These are phyloP conservation scores for Nakazawaea wickerhamii DNA, from an alignment of 805 yeast species.

Conservation along the genomic window DNA sequence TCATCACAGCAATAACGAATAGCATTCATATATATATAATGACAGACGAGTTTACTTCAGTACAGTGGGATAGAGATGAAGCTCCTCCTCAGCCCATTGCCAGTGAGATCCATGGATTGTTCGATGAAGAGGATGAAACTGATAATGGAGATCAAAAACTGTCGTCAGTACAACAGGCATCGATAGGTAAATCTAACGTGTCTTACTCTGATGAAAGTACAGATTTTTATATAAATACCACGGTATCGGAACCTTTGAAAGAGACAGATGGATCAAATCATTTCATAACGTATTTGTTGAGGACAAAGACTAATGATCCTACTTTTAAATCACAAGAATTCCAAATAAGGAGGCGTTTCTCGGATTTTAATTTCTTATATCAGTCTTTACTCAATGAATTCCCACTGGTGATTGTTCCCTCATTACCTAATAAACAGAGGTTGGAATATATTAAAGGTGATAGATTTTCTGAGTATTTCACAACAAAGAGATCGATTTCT, in stretches of 20 bases:
- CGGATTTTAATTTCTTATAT: slow-evolving; percentile 78
- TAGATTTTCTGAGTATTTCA: slow-evolving; percentile 80
- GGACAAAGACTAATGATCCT: slow-evolving; percentile 60
- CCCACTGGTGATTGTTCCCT: slow-evolving; percentile 87
- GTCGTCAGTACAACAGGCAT: background rate
- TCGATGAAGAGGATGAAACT: slow-evolving; percentile 7
- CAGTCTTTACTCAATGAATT: slow-evolving; percentile 70
- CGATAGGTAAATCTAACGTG: background rate
- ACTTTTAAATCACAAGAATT: slow-evolving; percentile 40
- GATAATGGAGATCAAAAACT: background rate
- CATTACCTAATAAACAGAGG: slow-evolving; percentile 88
- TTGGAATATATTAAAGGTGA: slow-evolving; percentile 93
- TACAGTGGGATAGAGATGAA: slow-evolving; percentile 51
- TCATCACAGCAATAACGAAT: background rate
- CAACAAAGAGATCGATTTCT: slow-evolving; percentile 75
- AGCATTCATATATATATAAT: slow-evolving; percentile 12
- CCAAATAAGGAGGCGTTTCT: slow-evolving; percentile 71
- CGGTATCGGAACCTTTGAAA: slow-evolving; percentile 56
- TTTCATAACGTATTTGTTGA: slow-evolving; percentile 66
- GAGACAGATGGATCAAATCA: slow-evolving; percentile 74
- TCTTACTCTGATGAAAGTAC: background rate
- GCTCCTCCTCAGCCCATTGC: slow-evolving; percentile 1
- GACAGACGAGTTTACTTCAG: slow-evolving; percentile 49
- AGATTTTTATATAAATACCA: slow-evolving; percentile 29
- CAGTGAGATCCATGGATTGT: background rate